Conservation (phyloP, 192 early-diverging fungal species). For the Mortierella hygrophila region DNA sequence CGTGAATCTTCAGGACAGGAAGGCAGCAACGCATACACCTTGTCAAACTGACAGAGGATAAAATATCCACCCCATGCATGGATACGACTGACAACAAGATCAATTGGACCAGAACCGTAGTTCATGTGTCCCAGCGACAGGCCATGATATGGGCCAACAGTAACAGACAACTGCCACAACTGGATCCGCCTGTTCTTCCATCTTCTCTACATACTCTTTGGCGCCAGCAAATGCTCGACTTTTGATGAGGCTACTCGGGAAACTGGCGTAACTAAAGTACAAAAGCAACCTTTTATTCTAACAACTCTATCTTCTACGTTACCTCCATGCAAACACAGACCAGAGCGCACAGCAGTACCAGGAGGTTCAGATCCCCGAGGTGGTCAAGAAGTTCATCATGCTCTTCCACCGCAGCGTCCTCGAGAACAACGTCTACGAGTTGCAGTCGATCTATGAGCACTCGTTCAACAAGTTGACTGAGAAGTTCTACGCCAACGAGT, state of each 20-base stretch:
- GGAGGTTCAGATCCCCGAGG: constrained; percentile 80
- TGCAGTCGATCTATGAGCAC: constrained; percentile 89
- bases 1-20: constrained; percentile 1
- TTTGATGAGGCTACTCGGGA: neutral
- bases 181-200: neutral
- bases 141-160: neutral
- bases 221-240: neutral
- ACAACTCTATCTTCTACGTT: neutral
- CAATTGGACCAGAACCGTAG: neutral
- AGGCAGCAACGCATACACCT: neutral
- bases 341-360: constrained; percentile 56
- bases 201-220: neutral
- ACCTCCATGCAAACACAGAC: constrained; percentile 7
- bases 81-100: neutral
- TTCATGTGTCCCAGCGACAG: neutral
- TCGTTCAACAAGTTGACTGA: constrained; percentile 93
- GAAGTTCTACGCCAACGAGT: constrained; percentile 88
- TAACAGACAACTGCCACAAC: neutral
- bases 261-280: neutral
- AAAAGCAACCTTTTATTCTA: neutral
- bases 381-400: constrained; percentile 86
- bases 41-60: neutral
- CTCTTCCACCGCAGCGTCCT: constrained; percentile 85
- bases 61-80: neutral
- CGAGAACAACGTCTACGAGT: constrained; percentile 87